Conservation (phyloP, 2,329 filamentous ascomycete genomes). For the Epichloe sibirici region DNA sequence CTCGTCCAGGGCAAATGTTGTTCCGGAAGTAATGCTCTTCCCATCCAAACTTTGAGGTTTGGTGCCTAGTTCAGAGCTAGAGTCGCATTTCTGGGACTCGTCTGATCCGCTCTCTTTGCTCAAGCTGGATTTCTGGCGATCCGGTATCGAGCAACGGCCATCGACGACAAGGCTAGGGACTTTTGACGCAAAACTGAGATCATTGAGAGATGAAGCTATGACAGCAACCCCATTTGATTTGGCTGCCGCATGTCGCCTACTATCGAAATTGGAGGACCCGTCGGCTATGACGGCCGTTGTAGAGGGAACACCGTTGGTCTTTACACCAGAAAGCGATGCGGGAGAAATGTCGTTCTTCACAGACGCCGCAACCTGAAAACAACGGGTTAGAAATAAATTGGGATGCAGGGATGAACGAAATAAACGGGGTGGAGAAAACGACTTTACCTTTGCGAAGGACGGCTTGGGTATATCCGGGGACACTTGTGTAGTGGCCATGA, state of each 20-base stretch:
- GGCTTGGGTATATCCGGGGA: conserved; percentile 41
- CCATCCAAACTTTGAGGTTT: conserved; percentile 87
- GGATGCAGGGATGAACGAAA: not conserved
- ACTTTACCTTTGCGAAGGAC: conserved; percentile 64
- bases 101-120: conserved; percentile 38
- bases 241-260: conserved; percentile 6
- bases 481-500: conserved; percentile 36
- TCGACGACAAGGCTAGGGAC: conserved; percentile 34
- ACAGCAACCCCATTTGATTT: conserved; percentile 14
- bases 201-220: conserved; percentile 17
- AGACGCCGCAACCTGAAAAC: conserved; percentile 36
- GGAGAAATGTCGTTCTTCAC: conserved; percentile 16
- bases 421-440: no score
- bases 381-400: not conserved
- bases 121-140: conserved; percentile 16
- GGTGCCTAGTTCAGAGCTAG: conserved; percentile 52
- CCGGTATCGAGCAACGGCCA: conserved; percentile 28
- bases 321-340: conserved; percentile 1
- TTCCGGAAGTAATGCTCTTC: conserved; percentile 88
- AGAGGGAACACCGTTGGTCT: conserved; percentile 9
- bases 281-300: conserved; percentile 7
- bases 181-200: conserved; percentile 19
- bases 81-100: conserved; percentile 48
- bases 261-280: conserved; percentile 10
- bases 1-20: conserved; percentile 91